Evolutionary conservation across 2,329 filamentous ascomycete genomes (phyloP).

Genomic region (Stagonosporopsis cucurbitacearum): DNA sequence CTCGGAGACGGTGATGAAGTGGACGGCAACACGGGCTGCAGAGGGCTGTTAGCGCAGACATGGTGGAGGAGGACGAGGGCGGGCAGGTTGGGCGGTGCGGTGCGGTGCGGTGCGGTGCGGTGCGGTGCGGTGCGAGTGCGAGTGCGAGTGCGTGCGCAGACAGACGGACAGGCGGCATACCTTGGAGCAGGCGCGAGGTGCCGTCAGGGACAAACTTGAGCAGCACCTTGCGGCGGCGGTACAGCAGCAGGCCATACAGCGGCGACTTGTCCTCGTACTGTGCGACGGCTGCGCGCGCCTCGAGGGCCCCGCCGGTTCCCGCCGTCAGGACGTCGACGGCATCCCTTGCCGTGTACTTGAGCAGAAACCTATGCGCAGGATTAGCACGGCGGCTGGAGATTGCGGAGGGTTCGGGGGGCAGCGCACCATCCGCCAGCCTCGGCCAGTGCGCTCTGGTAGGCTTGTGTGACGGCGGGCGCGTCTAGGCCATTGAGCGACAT

Average conservation of each 20-base stretch:
- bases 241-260: slow-evolving; percentile 89
- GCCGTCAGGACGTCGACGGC: slow-evolving; percentile 78
- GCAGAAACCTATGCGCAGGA: slow-evolving; percentile 74
- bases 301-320: slow-evolving; percentile 81
- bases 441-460: slow-evolving; percentile 77
- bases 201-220: slow-evolving; percentile 92
- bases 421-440: slow-evolving; percentile 95
- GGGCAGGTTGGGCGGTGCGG: background rate
- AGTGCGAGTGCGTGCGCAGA: background rate
- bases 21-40: slow-evolving; percentile 79
- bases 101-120: too few relatives aligned
- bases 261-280: slow-evolving; percentile 84
- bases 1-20: slow-evolving; percentile 67
- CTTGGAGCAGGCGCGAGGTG: slow-evolving; percentile 90
- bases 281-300: slow-evolving; percentile 79
- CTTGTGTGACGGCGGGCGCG: slow-evolving; percentile 78
- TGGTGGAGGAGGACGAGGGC: too few relatives aligned
- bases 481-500: slow-evolving; percentile 99
- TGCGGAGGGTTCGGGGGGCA: slow-evolving; percentile 13
- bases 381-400: slow-evolving; percentile 34
- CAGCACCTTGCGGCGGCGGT: slow-evolving; percentile 86
- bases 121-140: background rate
- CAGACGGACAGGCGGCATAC: slow-evolving; percentile 63
- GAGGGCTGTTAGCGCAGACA: slow-evolving; percentile 31
- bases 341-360: slow-evolving; percentile 90